Conservation (phyloP, 331 rosid genomes). For the Rosa hybrid region DNA sequence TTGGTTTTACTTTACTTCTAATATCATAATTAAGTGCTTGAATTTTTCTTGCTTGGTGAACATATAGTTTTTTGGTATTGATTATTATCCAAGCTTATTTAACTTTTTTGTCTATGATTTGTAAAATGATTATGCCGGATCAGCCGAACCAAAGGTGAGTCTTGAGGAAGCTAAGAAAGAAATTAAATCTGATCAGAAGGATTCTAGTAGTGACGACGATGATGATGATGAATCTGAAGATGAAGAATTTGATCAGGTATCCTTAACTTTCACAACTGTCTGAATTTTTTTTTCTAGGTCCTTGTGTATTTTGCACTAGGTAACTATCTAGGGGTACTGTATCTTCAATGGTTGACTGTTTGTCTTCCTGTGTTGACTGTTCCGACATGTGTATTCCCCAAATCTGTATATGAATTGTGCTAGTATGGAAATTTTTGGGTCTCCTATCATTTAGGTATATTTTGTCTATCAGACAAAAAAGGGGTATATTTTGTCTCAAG, state of each 20-base stretch:
- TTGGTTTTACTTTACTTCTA: background rate
- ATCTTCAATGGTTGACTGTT: background rate
- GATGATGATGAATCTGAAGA: conserved; percentile 28
- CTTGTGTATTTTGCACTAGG: background rate
- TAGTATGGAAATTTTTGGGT: background rate
- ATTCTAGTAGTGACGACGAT: conserved; percentile 14
- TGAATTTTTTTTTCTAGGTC: background rate
- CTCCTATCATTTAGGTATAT: background rate
- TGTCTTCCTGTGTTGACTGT: background rate
- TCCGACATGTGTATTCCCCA: background rate
- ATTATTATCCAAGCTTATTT: background rate
- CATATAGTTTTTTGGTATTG: background rate
- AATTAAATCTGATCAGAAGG: conserved; percentile 26
- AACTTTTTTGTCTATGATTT: background rate
- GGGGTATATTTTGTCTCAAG: background rate
- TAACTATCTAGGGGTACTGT: background rate
- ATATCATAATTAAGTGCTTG: conserved; percentile 8
- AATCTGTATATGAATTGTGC: background rate
- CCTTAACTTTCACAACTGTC: background rate
- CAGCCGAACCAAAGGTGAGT: conserved; percentile 32
- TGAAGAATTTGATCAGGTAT: conserved; percentile 43
- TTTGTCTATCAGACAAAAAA: background rate
- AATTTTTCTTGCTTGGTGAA: conserved; percentile 33
- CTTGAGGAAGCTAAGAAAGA: conserved; percentile 25
- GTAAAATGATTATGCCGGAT: conserved; percentile 25